Conservation (phyloP, 192 early-diverging fungal species). For the Coemansia sp. region DNA sequence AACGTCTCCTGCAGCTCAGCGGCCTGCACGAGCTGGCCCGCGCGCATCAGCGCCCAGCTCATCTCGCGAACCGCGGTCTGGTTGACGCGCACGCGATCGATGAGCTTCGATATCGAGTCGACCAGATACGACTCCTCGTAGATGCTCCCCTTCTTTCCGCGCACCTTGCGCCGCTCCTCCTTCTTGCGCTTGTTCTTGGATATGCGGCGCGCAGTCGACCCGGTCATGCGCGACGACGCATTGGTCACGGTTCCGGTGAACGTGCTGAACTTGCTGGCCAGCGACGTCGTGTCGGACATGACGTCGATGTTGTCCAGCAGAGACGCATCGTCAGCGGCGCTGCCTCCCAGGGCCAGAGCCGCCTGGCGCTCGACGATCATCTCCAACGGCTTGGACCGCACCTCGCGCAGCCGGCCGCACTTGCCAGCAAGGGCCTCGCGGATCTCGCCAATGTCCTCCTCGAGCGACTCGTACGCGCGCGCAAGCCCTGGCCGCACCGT, state of each 20-base stretch:
- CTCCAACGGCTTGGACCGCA: slow-evolving; percentile 32
- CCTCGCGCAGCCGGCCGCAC: slow-evolving; percentile 26
- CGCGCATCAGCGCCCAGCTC: slow-evolving; percentile 52
- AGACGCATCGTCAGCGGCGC: slow-evolving; percentile 50
- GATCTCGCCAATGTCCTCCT: slow-evolving; percentile 47
- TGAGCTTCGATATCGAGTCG: slow-evolving; percentile 53
- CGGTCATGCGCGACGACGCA: slow-evolving; percentile 64
- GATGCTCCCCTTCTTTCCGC: slow-evolving; percentile 83
- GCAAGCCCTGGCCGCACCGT: slow-evolving; percentile 65
- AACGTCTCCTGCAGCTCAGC: slow-evolving; percentile 54
- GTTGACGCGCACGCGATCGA: slow-evolving; percentile 29
- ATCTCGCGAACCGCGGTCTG: slow-evolving; percentile 59
- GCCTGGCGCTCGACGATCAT: slow-evolving; percentile 3
- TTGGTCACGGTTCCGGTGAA: slow-evolving; percentile 67
- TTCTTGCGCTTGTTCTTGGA: slow-evolving; percentile 61
- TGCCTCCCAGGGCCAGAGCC: neutral
- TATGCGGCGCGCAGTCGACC: slow-evolving; percentile 41
- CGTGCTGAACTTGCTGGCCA: slow-evolving; percentile 83
- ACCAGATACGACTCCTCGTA: slow-evolving; percentile 92
- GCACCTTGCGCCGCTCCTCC: slow-evolving; percentile 71
- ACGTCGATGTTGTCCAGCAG: slow-evolving; percentile 87
- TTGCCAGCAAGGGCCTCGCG: slow-evolving; percentile 22
- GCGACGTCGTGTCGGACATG: slow-evolving; percentile 92
- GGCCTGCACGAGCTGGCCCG: slow-evolving; percentile 50
- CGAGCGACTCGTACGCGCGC: slow-evolving; percentile 34